Conservation (phyloP, 2,329 filamentous ascomycete species). For the Elsinoe batatas region DNA sequence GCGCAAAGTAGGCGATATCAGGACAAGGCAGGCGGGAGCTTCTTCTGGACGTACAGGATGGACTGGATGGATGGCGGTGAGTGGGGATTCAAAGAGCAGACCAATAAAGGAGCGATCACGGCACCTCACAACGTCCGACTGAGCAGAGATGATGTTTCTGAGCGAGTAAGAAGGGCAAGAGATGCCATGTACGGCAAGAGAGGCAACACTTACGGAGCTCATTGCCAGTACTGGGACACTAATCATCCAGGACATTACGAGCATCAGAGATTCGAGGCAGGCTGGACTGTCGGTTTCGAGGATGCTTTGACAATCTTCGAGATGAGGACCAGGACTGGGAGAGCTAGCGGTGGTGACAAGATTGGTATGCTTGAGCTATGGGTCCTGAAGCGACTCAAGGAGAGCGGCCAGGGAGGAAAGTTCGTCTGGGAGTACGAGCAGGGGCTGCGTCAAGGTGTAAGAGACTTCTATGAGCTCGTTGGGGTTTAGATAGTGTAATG, state of each 20-base stretch:
- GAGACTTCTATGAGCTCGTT: slow-evolving; percentile 31
- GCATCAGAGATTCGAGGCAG: slow-evolving; percentile 45
- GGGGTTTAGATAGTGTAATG: slow-evolving; percentile 16
- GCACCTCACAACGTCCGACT: slow-evolving; percentile 33
- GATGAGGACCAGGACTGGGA: slow-evolving; percentile 28
- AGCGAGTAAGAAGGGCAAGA: slow-evolving; percentile 32
- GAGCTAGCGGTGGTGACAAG: slow-evolving; percentile 35
- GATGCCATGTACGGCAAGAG: slow-evolving; percentile 29
- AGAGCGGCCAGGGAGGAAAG: slow-evolving; percentile 39
- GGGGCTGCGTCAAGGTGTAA: slow-evolving; percentile 38
- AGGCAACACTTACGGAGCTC: slow-evolving; percentile 31
- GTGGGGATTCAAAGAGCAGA: slow-evolving; percentile 50
- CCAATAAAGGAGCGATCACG: slow-evolving; percentile 35
- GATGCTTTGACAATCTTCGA: slow-evolving; percentile 46
- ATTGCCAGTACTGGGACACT: slow-evolving; percentile 43
- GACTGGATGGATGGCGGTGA: slow-evolving; percentile 53
- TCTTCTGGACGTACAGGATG: slow-evolving; percentile 55
- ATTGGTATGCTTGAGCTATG: slow-evolving; percentile 51
- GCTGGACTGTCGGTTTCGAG: slow-evolving; percentile 47
- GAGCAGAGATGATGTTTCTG: slow-evolving; percentile 28
- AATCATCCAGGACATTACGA: slow-evolving; percentile 37
- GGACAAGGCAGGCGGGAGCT: slow-evolving; percentile 41
- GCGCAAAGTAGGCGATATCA: slow-evolving; percentile 42
- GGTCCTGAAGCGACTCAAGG: slow-evolving; percentile 45
- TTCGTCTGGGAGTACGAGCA: slow-evolving; percentile 45